A percentile compares a stretch with the other conserved stretches of the same genome.
Conservation (phyloP, 2,329 filamentous ascomycete genomes). For the Aquanectria penicillioides region DNA sequence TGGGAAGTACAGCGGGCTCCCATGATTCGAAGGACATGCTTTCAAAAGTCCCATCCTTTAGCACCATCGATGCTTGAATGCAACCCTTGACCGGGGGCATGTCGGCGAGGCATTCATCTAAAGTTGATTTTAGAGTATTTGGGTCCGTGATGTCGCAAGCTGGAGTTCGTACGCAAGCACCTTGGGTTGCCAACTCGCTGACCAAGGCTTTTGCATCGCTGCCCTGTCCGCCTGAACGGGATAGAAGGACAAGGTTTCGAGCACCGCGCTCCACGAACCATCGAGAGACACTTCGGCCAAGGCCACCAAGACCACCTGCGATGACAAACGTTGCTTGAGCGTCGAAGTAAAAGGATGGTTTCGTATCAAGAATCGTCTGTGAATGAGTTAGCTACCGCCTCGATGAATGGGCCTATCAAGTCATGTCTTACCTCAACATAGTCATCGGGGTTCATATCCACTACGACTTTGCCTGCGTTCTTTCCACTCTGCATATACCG, state of each 20-base stretch:
- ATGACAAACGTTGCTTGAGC: conserved; percentile 16
- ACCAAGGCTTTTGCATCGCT: neutral
- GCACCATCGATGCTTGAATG: conserved; percentile 2
- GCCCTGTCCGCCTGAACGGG: conserved; percentile 19
- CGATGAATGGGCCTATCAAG: too few relatives aligned
- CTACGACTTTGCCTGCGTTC: conserved; percentile 29
- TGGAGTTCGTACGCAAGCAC: neutral
- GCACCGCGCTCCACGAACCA: conserved; percentile 36
- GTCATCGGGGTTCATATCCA: conserved; percentile 9
- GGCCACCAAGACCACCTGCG: conserved; percentile 32
- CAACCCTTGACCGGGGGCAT: neutral
- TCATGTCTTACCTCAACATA: conserved; percentile 15
- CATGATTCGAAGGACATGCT: neutral
- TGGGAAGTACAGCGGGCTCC: neutral
- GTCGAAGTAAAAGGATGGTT: neutral
- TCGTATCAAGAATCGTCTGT: neutral
- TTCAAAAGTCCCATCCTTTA: neutral
- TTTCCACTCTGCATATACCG: conserved; percentile 29
- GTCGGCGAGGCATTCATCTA: neutral
- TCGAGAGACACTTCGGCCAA: conserved; percentile 25
- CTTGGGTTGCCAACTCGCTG: neutral
- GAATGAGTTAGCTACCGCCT: too few relatives aligned
- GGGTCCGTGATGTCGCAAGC: neutral
- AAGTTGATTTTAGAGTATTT: neutral
- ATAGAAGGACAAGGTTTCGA: conserved; percentile 41